These are phyloP conservation scores for Nephelium lappaceum DNA, from an alignment of 345 rosid species.

Conservation along the genomic window DNA sequence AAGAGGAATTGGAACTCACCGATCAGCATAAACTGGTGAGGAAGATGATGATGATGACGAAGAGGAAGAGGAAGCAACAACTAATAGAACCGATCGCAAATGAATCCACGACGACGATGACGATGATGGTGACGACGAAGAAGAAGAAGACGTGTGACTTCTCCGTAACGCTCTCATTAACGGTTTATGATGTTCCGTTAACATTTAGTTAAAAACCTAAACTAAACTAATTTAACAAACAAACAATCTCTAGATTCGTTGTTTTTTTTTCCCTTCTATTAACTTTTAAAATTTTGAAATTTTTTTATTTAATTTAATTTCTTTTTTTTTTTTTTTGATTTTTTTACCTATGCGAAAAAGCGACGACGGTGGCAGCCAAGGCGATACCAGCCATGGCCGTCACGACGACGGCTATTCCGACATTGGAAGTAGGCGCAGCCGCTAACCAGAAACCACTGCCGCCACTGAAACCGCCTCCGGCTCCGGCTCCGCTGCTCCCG, in stretches of 20 bases:
- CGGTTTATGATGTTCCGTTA: conserved; percentile 50
- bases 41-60: conserved; percentile 42
- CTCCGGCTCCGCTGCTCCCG: conserved; percentile 48
- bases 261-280: background rate
- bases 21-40: conserved; percentile 51
- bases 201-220: conserved; percentile 32
- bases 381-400: conserved; percentile 82
- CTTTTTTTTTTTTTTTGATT: background rate
- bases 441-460: conserved; percentile 53
- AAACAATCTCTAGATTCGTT: conserved; percentile 16
- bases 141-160: conserved; percentile 52
- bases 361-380: conserved; percentile 58
- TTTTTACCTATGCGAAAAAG: conserved; percentile 61
- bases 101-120: conserved; percentile 66
- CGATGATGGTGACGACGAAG: conserved; percentile 42
- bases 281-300: background rate
- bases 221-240: conserved; percentile 8
- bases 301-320: background rate
- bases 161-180: conserved; percentile 62
- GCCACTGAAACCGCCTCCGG: conserved; percentile 37
- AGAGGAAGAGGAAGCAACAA: conserved; percentile 57
- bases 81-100: conserved; percentile 62
- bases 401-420: conserved; percentile 60
- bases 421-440: conserved; percentile 48
- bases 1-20: conserved; percentile 42